phyloP scores from a whole-genome alignment of 2,329 filamentous ascomycete species.

The Chaetothyriales sp. region DNA sequence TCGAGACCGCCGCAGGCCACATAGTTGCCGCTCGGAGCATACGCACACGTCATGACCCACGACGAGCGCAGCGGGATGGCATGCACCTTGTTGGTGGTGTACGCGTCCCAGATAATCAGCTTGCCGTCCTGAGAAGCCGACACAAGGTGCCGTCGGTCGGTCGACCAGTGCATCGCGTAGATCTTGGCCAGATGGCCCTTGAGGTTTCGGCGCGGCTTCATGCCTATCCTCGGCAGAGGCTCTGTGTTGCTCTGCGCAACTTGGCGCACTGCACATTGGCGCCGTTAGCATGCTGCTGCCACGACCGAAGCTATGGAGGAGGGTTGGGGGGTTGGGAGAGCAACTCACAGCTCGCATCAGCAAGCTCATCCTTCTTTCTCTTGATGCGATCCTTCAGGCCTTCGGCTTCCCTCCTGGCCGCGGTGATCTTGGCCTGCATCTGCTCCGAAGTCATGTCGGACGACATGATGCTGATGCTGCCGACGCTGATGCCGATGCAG shows the following conservation, averaged over 20 bases:
- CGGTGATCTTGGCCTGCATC: conserved; percentile 86
- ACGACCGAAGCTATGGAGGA: background rate
- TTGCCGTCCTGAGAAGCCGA: conserved; percentile 98
- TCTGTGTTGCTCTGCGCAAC: conserved; percentile 89
- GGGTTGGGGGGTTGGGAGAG: background rate
- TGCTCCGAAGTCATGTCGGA: conserved; percentile 37
- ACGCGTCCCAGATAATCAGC: conserved; percentile 99
- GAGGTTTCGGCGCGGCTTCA: conserved; percentile 93
- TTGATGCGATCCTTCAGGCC: conserved; percentile 97
- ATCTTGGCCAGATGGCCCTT: conserved; percentile 99
- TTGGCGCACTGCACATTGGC: conserved; percentile 54
- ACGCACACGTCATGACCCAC: conserved; percentile 99
- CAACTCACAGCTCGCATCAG: conserved; percentile 83
- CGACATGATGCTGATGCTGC: conserved; percentile 29
- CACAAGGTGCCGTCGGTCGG: conserved; percentile 88
- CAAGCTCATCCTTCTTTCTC: conserved; percentile 98
- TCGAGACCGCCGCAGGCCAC: conserved; percentile 96
- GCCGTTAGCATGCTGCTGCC: conserved; percentile 18
- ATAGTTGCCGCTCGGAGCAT: conserved; percentile 94
- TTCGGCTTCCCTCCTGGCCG: conserved; percentile 92
- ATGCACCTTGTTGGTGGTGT: conserved; percentile 98
- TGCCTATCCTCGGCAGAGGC: conserved; percentile 77
- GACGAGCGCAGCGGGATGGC: conserved; percentile 93
- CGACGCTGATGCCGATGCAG: no score
- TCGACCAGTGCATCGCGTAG: conserved; percentile 99